phyloP scores from a whole-genome alignment of 2,329 filamentous ascomycete genomes.

The Phyllosticta paracitricarpa region DNA sequence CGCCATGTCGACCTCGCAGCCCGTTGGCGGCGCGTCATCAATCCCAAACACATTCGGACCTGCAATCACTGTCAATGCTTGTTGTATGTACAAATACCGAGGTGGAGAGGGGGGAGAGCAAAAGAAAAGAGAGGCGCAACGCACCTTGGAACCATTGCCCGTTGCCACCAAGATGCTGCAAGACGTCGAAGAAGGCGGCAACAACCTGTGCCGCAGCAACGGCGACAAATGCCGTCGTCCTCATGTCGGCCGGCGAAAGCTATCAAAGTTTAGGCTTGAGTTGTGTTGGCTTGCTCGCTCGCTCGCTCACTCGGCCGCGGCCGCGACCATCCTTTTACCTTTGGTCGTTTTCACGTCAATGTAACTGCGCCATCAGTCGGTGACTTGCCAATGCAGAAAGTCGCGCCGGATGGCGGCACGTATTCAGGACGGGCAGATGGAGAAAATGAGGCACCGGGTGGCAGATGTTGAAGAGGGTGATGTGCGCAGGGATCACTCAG shows the following conservation, averaged over 20 bases:
- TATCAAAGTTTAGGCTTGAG: neutral
- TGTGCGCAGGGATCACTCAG: conserved; percentile 7
- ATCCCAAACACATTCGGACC: conserved; percentile 49
- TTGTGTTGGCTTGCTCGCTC: no score
- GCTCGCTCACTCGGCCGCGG: no score
- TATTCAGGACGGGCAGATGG: neutral
- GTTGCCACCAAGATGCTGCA: conserved; percentile 30
- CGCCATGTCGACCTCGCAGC: conserved; percentile 51
- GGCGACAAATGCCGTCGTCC: neutral
- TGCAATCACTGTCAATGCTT: conserved; percentile 12
- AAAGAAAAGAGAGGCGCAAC: neutral
- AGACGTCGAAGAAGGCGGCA: conserved; percentile 19
- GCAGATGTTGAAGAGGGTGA: neutral
- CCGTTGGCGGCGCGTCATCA: conserved; percentile 42
- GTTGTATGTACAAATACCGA: no score
- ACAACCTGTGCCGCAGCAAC: neutral
- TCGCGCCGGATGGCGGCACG: no score
- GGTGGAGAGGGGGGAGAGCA: neutral
- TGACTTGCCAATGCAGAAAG: no score
- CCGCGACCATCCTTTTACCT: neutral
- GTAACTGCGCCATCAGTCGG: no score
- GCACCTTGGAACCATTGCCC: conserved; percentile 28
- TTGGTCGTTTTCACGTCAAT: no score
- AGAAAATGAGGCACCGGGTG: neutral
- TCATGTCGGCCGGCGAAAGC: neutral